A percentile compares a stretch with the other conserved stretches of the same genome.
Conservation (phyloP, 1,139 yeast species). For the Scheffersomyces illinoinensis region DNA sequence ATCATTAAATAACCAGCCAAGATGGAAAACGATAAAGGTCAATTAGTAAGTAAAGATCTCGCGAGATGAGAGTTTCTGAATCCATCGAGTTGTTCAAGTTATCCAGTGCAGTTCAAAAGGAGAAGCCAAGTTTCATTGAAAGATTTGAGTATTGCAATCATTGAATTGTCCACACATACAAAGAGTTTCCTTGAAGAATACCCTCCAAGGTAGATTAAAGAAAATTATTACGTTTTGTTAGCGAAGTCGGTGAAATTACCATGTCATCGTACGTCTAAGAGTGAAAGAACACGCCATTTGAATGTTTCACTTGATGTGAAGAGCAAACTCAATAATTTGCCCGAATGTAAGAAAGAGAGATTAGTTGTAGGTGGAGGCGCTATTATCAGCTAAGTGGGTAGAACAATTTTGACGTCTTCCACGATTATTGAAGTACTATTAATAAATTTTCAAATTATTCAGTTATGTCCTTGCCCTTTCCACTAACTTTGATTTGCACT, state of each 20-base stretch:
- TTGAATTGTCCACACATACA: background rate
- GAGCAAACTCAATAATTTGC: background rate
- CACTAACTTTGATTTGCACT: background rate
- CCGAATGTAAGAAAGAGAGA: background rate
- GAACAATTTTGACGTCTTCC: no score
- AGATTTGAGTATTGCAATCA: background rate
- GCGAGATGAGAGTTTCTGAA: background rate
- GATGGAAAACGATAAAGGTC: constrained; percentile 99
- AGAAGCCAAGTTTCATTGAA: background rate
- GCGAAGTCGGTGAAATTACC: background rate
- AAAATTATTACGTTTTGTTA: background rate
- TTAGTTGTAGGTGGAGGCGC: background rate
- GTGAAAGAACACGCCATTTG: no score
- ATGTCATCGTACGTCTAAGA: no score
- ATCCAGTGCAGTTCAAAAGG: background rate
- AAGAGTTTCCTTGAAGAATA: background rate
- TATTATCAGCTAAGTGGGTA: background rate
- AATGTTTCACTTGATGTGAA: background rate
- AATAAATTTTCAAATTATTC: no score
- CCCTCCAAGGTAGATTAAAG: background rate
- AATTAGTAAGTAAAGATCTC: constrained; percentile 72
- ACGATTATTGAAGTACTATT: no score
- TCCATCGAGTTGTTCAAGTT: background rate
- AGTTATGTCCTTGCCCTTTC: no score
- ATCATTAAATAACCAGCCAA: constrained; percentile 41